Evolutionary conservation across 2,329 filamentous ascomycete genomes (phyloP).

Genomic region (Aspergillus terreus): DNA sequence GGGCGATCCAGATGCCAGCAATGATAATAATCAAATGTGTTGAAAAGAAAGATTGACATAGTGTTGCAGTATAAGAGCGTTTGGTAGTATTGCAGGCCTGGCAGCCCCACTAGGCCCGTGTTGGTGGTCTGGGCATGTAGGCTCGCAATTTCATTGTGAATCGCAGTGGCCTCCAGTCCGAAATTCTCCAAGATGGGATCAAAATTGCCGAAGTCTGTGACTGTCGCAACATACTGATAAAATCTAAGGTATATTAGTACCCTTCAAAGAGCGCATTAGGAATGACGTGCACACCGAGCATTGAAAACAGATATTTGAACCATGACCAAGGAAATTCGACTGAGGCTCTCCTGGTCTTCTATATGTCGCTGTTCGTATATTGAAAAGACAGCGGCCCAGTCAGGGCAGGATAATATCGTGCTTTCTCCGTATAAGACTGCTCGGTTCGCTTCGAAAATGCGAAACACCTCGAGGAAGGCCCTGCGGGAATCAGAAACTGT

Average conservation of each 20-base stretch:
- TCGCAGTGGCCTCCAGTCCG: background rate
- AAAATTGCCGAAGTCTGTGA: background rate
- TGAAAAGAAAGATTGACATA: slow-evolving; percentile 4
- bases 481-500: background rate
- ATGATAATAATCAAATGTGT: slow-evolving; percentile 5
- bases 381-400: background rate
- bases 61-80: background rate
- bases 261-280: background rate
- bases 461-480: slow-evolving; percentile 4
- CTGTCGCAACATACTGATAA: background rate
- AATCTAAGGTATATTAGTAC: background rate
- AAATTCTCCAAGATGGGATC: background rate
- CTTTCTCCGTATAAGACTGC: slow-evolving; percentile 2
- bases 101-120: background rate
- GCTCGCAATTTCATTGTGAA: background rate
- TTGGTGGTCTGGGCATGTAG: background rate
- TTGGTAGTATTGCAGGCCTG: background rate
- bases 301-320: background rate
- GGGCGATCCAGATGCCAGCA: background rate
- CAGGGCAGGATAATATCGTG: background rate
- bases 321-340: background rate
- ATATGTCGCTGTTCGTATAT: background rate
- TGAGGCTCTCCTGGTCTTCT: background rate
- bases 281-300: background rate
- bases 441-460: slow-evolving; percentile 3